Evolutionary conservation across 495 filamentous ascomycete species (phyloP).

Genomic region (Podospora pseudopauciseta): DNA sequence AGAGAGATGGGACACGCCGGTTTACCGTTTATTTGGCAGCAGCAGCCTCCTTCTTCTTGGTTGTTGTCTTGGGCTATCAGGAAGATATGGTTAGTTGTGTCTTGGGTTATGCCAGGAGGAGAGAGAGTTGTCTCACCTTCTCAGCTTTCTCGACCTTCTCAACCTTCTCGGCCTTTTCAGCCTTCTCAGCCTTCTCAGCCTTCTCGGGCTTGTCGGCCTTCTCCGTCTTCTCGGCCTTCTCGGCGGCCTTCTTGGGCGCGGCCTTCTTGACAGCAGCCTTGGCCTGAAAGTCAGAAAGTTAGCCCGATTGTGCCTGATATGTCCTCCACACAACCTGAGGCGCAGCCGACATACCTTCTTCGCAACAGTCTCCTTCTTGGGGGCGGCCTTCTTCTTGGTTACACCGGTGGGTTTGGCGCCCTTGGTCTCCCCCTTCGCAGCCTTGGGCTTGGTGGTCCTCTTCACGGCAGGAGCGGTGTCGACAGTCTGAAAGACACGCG

Average conservation of each 20-base stretch:
- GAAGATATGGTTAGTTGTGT: conserved; percentile 12
- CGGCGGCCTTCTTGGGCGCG: conserved; percentile 20
- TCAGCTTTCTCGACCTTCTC: conserved; percentile 22
- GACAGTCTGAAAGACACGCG: conserved; percentile 50
- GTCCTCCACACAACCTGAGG: not conserved
- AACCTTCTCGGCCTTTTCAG: conserved; percentile 17
- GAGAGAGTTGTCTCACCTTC: conserved; percentile 16
- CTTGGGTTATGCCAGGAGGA: not conserved
- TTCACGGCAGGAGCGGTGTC: conserved; percentile 49
- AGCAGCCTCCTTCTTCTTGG: conserved; percentile 40
- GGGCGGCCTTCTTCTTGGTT: conserved; percentile 52
- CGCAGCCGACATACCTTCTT: conserved; percentile 42
- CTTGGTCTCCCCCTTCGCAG: conserved; percentile 39
- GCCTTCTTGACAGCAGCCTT: conserved; percentile 49
- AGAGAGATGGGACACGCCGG: not conserved
- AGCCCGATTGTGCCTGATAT: not conserved
- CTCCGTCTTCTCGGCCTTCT: conserved; percentile 26
- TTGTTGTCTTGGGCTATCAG: conserved; percentile 37
- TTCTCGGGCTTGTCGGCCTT: conserved; percentile 11
- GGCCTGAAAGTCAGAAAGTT: conserved; percentile 30
- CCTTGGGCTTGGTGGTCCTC: conserved; percentile 43
- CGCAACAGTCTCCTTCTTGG: conserved; percentile 45
- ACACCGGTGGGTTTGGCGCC: conserved; percentile 51
- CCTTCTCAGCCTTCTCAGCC: conserved; percentile 28
- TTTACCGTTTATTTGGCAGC: conserved; percentile 18